These are phyloP conservation scores for Penicillium daleae DNA, from an alignment of 495 filamentous ascomycete species.

Conservation along the genomic window DNA sequence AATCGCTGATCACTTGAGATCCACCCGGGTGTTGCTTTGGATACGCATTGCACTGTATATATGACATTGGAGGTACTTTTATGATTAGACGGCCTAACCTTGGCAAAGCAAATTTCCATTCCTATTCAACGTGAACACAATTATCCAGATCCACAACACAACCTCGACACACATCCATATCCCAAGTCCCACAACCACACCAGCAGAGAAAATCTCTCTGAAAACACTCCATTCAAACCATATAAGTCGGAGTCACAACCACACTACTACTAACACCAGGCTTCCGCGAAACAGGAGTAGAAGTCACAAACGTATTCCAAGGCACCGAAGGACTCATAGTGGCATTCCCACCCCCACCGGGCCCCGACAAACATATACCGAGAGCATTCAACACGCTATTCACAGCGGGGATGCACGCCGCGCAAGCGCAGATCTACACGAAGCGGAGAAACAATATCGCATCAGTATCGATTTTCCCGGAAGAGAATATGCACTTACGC, in stretches of 20 bases:
- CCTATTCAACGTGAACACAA: not conserved
- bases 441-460: not conserved
- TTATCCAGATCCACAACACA: not conserved
- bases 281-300: not conserved
- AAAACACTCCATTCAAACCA: not conserved
- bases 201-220: not conserved
- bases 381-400: conserved; percentile 22
- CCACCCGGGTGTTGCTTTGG: not conserved
- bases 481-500: no score
- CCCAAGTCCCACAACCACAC: not conserved
- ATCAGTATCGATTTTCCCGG: no score
- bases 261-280: not conserved
- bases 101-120: not conserved
- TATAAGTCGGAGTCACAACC: not conserved
- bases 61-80: conserved; percentile 6
- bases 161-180: not conserved
- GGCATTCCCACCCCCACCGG: not conserved
- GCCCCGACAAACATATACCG: conserved; percentile 20
- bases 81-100: conserved; percentile 6
- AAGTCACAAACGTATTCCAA: not conserved
- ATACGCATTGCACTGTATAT: conserved; percentile 12
- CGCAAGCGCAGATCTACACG: conserved; percentile 31
- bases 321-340: not conserved
- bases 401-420: conserved; percentile 25
- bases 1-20: not conserved